Conservation (phyloP, 2,329 filamentous ascomycete genomes). For the Clarireedia paspali region DNA sequence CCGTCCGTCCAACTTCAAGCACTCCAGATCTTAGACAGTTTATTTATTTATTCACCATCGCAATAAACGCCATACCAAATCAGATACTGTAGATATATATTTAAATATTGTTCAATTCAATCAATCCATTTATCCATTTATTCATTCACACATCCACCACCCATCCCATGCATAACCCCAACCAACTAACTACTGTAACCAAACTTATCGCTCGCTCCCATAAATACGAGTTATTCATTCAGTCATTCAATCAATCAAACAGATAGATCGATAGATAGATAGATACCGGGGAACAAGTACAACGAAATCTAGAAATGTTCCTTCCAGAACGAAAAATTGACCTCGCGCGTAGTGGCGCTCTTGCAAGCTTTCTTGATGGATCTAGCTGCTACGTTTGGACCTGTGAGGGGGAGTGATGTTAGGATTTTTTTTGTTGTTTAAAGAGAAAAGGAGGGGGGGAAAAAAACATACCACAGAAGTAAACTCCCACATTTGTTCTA, state of each 20-base stretch:
- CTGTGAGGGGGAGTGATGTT: constrained; percentile 11
- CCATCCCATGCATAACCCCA: neutral
- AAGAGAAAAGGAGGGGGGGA: constrained; percentile 31
- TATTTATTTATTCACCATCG: too few species aligned
- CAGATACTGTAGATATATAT: too few species aligned
- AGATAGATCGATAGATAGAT: too few species aligned
- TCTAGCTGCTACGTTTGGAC: constrained; percentile 50
- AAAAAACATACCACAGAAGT: constrained; percentile 83
- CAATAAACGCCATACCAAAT: too few species aligned
- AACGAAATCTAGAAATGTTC: constrained; percentile 63
- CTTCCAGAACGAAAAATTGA: constrained; percentile 98
- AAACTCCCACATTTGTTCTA: constrained; percentile 86
- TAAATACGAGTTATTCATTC: neutral
- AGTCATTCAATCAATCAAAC: neutral
- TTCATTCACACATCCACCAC: too few species aligned
- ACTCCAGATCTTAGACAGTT: too few species aligned
- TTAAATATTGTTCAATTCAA: too few species aligned
- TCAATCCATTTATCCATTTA: too few species aligned
- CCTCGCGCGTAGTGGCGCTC: constrained; percentile 63
- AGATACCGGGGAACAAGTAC: too few species aligned
- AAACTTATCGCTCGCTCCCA: neutral
- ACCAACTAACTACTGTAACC: too few species aligned
- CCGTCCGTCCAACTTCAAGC: too few species aligned
- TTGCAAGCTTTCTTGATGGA: constrained; percentile 80
- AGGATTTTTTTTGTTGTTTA: constrained; percentile 4